Evolutionary conservation across 257 asterid species (phyloP).

Genomic region (Nicotiana attenuata): DNA sequence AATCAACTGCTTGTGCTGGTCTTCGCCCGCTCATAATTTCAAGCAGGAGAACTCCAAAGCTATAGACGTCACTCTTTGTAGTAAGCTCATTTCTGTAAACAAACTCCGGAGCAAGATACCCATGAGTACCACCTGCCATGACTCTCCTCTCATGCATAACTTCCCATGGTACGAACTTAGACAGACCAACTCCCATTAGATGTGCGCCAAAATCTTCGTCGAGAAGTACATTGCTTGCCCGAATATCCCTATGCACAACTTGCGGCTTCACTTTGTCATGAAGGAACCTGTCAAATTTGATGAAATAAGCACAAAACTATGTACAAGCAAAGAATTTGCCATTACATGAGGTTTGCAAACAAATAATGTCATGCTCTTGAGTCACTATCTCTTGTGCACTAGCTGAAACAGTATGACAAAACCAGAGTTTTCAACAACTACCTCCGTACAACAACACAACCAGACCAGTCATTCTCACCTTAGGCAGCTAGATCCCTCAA

Average conservation of each 20-base stretch:
- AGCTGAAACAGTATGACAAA: background rate
- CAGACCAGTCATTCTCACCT: background rate
- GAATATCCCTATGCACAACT: slow-evolving; percentile 91
- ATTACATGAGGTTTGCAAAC: background rate
- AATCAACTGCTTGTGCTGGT: slow-evolving; percentile 94
- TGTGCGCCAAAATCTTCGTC: slow-evolving; percentile 95
- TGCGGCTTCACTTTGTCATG: slow-evolving; percentile 99
- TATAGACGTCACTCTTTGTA: slow-evolving; percentile 97
- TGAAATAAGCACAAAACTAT: background rate
- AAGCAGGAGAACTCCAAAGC: slow-evolving; percentile 93
- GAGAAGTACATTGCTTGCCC: slow-evolving; percentile 89
- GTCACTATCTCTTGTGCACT: background rate
- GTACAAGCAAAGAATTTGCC: background rate
- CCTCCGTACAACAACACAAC: background rate
- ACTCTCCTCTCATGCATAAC: slow-evolving; percentile 96
- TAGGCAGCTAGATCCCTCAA: background rate
- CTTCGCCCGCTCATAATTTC: slow-evolving; percentile 89
- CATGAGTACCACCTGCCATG: slow-evolving; percentile 98
- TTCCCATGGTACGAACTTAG: slow-evolving; percentile 95
- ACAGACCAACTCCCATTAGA: slow-evolving; percentile 95
- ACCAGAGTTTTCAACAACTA: background rate
- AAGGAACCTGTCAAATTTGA: slow-evolving; percentile 54
- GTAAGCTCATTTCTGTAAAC: slow-evolving; percentile 94
- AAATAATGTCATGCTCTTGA: background rate
- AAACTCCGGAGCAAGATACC: slow-evolving; percentile 96